Evolutionary conservation across 305 asterid genomes (phyloP), one percentile per base, ranked within the genome.

Genomic region (Fraxinus latifolia): DNA sequence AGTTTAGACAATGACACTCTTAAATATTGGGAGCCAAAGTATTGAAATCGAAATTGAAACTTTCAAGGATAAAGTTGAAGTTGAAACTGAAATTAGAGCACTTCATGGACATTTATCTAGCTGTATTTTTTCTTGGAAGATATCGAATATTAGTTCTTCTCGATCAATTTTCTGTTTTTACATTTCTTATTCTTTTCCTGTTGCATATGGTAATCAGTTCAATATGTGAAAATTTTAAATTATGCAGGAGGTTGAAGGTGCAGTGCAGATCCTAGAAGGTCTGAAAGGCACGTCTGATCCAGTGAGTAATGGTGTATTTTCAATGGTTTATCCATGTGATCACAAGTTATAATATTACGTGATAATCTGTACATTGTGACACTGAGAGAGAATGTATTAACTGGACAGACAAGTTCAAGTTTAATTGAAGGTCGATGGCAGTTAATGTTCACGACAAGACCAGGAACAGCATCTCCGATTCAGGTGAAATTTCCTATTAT

Each of bases 351-450:
- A 31, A 37, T 11, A 3, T 34, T 7, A 8, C 42, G 29, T 8
- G 55, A 15, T 15, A 32, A 11, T 31, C 53, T 58, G 39, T 62
- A 19, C 3, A 29, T 15, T 70, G 19, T 80, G 82, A 37, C 55
- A 32, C 70, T 17, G 79, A 55, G 34, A 17, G 79, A 62, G 53
- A 47, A 77, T 70, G 34, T 79, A 32, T 67, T 81, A 36, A 25
- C 23, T 79, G 70, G 82, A 76, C 91, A 95, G 99, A 92, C 98
- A 60, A 88, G 93, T 82, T 93, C 99, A 29, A 91, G 94, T 86
- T 89, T 91, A 65, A 93, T 95, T 12, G 99, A 95, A 88, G 99
- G 99, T 23, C 87, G 95, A n/a, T 95, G 99, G 99, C 95, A 93
- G 85, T 82, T 95, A 74, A 95, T 93, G 98, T 95, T 95, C 90